Base-by-base conservation (phyloP, 768 basidiomycete genomes). In the Neoboletus brunneissimus region DNA sequence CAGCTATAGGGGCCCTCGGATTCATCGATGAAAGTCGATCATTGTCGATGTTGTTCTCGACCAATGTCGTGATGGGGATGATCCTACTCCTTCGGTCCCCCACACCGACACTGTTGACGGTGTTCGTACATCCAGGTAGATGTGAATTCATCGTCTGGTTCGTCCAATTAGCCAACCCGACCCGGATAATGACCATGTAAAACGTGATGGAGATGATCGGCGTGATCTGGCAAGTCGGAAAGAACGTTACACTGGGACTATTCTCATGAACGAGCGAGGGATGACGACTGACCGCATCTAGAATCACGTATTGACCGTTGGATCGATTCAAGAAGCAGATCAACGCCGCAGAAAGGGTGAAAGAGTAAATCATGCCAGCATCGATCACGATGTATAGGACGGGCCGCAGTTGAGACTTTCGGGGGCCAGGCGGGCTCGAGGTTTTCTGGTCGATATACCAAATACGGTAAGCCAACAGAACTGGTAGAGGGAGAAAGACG, bases 111-210 rank as follows among this genome's bases (percentile, higher is more conserved):
- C 7, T 13, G 7, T 29, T 9, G 1, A 3, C 9, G 18, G 29
- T 4, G 1, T 37, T 23, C 1, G 29, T 31, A 1, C 29, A 18
- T n/a, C 13, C 15, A 1, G 32, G 0, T 9, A 10, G 18, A 18
- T 12, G 23, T 6, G 7, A 5, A n/a, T 16, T 18, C 34, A 0
- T 2, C 4, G 4, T 2, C 11, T n/a, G 35, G 18, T 13, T 31
- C 22, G 34, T 35, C 10, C 18, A 29, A 16, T 23, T 32, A 5
- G 41, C 23, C 25, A 57, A 40, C 9, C 51, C 55, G 46, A 61
- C 55, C 2, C 60, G 60, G 13, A 61, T 43, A 18, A 61, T 61
- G 37, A 62, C 60, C 60, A 61, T 62, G 42, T 62, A 61, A 35
- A 61, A 61, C 8, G 55, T 62, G 48, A 62, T 57, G 34, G 60